Base-by-base conservation (phyloP, 306 rosid genomes). In the Cotoneaster glaucophyllus region DNA sequence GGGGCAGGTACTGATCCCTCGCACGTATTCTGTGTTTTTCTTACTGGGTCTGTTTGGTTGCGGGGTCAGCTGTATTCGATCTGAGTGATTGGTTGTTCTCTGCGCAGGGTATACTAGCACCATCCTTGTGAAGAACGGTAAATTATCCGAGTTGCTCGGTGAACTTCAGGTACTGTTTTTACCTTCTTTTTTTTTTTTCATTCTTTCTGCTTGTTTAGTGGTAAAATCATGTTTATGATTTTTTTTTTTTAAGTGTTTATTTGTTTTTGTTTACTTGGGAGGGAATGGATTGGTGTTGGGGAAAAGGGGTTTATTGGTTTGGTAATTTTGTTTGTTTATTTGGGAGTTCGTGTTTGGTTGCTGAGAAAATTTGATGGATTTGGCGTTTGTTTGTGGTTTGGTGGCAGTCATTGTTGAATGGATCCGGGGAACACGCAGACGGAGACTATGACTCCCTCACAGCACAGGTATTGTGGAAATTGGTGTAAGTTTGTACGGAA, bases 31-130 rank as follows among this genome's bases (percentile, higher is more conserved):
- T 34, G 65, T 13, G 21, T 3, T 39, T 19, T 68, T 31, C 28
- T n/a, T 32, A 3, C 76, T 48, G 21, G 21, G 3, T 61, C 71
- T 10, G 31, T 75, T 56, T 54, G 14, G 37, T 29, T 28, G 43
- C 29, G 63, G 6, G 10, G 17, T 63, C 1, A 71, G 65, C 65
- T 14, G 52, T n/a, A 12, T 74, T 71, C 64, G 41, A 69, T 85
- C 69, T 67, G 72, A 76, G 84, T 58, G 67, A 15, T 71, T 56
- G 7, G 32, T 80, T 5, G 54, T 17, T 75, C 32, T 76, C 7
- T 73, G 9, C 76, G 26, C 77, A 96, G 99, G 99, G 28, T 95
- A 92, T 83, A 90, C 97, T 45, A 74, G 89, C 69, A 85, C 98
- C 59, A 74, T 92, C 64, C 80, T 96, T 71, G 43, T 88, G 2